Evolutionary conservation across 2,329 filamentous ascomycete species (phyloP).

Genomic region (Salinomyces thailandicus): DNA sequence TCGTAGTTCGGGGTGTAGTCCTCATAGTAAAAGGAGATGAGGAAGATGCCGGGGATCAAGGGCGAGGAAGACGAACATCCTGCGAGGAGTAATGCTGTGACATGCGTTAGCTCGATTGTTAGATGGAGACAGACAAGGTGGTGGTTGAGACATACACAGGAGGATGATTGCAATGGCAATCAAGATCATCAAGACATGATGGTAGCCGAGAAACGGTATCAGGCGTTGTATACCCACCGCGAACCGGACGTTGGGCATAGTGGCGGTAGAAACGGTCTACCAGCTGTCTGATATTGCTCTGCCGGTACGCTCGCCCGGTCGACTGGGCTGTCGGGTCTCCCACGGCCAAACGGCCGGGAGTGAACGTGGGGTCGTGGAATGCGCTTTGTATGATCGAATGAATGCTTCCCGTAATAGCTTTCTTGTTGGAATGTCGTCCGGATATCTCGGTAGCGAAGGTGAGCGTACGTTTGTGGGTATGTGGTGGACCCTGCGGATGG

Average conservation of each 20-base stretch:
- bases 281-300: conserved; percentile 20
- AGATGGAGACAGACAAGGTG: no score
- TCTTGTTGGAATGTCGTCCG: not conserved
- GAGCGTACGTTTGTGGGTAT: no score
- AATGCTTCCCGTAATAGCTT: not conserved
- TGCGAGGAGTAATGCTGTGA: conserved; percentile 72
- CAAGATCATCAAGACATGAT: conserved; percentile 92
- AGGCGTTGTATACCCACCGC: conserved; percentile 45
- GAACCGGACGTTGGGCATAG: conserved; percentile 41
- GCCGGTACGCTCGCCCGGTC: conserved; percentile 1
- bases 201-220: conserved; percentile 55
- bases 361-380: conserved; percentile 7
- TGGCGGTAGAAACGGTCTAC: conserved; percentile 24
- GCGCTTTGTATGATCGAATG: conserved; percentile 1
- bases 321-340: conserved; percentile 6
- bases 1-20: conserved; percentile 71
- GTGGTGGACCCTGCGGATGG: no score
- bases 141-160: conserved; percentile 84
- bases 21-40: conserved; percentile 96
- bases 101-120: not conserved
- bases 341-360: conserved; percentile 13
- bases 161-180: conserved; percentile 90
- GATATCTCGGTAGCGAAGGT: no score
- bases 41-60: conserved; percentile 88
- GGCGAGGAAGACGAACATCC: conserved; percentile 96